Conservation (phyloP, 129 eudicot species). For the Silybum marianum region DNA sequence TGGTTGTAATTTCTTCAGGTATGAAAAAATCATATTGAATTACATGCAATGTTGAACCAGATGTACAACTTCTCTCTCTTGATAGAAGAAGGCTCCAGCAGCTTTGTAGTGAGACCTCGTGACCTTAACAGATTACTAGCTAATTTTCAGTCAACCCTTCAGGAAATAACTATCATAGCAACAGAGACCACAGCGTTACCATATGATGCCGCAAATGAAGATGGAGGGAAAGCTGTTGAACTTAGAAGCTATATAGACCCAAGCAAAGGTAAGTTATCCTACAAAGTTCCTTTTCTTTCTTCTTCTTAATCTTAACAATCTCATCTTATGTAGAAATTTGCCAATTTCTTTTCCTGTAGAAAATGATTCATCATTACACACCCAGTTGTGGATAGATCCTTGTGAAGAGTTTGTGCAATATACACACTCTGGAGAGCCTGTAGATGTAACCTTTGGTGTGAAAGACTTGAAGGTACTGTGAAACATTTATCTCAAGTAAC, state of each 20-base stretch:
- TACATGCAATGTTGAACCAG: slow-evolving; percentile 96
- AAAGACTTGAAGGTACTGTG: slow-evolving; percentile 84
- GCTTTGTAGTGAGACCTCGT: slow-evolving; percentile 86
- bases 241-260: slow-evolving; percentile 96
- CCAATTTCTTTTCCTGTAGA: slow-evolving; percentile 50
- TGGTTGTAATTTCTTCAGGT: slow-evolving; percentile 50
- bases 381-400: slow-evolving; percentile 99
- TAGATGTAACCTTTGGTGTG: slow-evolving; percentile 91
- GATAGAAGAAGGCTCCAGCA: slow-evolving; percentile 90
- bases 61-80: slow-evolving; percentile 84
- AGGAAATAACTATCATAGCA: slow-evolving; percentile 87
- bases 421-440: slow-evolving; percentile 83
- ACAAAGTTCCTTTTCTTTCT: background rate
- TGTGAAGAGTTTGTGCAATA: slow-evolving; percentile 96
- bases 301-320: slow-evolving; percentile 20
- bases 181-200: slow-evolving; percentile 68
- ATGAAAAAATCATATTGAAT: slow-evolving; percentile 90
- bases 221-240: slow-evolving; percentile 98
- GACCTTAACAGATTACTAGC: slow-evolving; percentile 79
- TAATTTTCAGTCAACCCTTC: slow-evolving; percentile 92
- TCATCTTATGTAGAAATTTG: slow-evolving; percentile 1
- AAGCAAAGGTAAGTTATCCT: slow-evolving; percentile 64
- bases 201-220: slow-evolving; percentile 63
- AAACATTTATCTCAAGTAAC: background rate
- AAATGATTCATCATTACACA: slow-evolving; percentile 86